Evolutionary conservation across 768 basidiomycete genomes (phyloP).

Genomic region (Lactarius pseudohatsudake): DNA sequence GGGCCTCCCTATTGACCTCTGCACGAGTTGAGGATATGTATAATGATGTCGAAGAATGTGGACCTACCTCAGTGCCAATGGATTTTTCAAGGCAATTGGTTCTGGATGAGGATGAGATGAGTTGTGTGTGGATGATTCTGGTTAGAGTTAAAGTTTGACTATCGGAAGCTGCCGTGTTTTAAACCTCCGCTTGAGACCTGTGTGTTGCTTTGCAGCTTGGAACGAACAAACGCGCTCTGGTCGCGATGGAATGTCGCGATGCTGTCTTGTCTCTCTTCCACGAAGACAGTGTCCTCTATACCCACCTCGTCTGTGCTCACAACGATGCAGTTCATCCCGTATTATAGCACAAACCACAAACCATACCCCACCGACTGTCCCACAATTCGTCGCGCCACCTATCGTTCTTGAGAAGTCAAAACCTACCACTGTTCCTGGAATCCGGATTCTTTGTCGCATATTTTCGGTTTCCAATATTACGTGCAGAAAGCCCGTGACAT

Average conservation of each 20-base stretch:
- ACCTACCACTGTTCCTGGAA: constrained; percentile 13
- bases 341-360: not conserved
- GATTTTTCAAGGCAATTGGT: constrained; percentile 88
- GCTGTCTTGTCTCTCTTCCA: constrained; percentile 52
- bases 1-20: constrained; percentile 96
- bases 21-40: constrained; percentile 13
- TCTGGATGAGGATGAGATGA: too few species aligned
- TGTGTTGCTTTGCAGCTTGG: not conserved
- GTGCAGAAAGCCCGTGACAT: constrained; percentile 12
- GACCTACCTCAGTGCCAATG: constrained; percentile 80
- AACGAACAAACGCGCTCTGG: not conserved
- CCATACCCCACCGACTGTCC: not conserved
- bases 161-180: not conserved
- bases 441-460: constrained; percentile 24
- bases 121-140: constrained; percentile 12
- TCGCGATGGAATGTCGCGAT: constrained; percentile 85
- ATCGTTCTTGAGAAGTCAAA: not conserved
- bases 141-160: constrained; percentile 27
- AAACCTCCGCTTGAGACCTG: not conserved
- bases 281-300: constrained; percentile 40
- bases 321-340: not conserved
- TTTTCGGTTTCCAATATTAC: constrained; percentile 21
- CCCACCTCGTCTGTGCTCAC: constrained; percentile 20
- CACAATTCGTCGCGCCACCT: not conserved
- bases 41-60: not conserved